Percentiles rank a stretch among this genome's conserved stretches.
These are phyloP conservation scores for Pontederia paniculata DNA, from an alignment of 176 grass and related monocot genomes.

Conservation along the genomic window DNA sequence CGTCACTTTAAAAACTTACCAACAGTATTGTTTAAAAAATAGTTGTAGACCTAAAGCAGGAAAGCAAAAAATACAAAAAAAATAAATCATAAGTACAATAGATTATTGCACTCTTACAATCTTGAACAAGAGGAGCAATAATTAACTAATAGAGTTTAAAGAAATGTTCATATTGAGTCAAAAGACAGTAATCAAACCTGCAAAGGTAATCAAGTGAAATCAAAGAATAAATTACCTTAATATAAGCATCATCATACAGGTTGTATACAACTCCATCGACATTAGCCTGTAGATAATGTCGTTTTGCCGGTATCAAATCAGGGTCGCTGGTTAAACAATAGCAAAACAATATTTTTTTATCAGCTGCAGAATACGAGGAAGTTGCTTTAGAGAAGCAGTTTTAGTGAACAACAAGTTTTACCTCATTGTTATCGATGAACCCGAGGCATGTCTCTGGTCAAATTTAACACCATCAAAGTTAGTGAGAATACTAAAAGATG, in stretches of 20 bases:
- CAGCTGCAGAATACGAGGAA: neutral
- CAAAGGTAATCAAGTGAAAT: too few relatives aligned
- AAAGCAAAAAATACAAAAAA: too few relatives aligned
- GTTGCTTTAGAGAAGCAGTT: neutral
- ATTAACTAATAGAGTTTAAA: neutral
- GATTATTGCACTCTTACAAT: too few relatives aligned
- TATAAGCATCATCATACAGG: slow-evolving; percentile 45
- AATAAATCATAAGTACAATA: too few relatives aligned
- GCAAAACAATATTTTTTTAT: neutral
- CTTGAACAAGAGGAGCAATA: too few relatives aligned
- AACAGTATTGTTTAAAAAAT: too few relatives aligned
- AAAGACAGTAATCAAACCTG: neutral
- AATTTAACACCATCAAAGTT: neutral
- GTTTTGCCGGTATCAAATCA: slow-evolving; percentile 16
- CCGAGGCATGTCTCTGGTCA: neutral
- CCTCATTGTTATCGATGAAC: neutral
- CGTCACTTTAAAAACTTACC: too few relatives aligned
- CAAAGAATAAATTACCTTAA: slow-evolving; percentile 36
- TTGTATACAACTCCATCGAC: slow-evolving; percentile 36
- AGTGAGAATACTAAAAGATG: too few relatives aligned
- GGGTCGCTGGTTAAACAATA: slow-evolving; percentile 27
- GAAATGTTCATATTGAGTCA: neutral
- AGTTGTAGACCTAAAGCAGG: too few relatives aligned
- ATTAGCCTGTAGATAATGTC: slow-evolving; percentile 39
- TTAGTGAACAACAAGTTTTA: neutral